A percentile compares a stretch with the other conserved stretches of the same genome.
Conservation (phyloP, 345 rosid genomes). For the Punica granatum region DNA sequence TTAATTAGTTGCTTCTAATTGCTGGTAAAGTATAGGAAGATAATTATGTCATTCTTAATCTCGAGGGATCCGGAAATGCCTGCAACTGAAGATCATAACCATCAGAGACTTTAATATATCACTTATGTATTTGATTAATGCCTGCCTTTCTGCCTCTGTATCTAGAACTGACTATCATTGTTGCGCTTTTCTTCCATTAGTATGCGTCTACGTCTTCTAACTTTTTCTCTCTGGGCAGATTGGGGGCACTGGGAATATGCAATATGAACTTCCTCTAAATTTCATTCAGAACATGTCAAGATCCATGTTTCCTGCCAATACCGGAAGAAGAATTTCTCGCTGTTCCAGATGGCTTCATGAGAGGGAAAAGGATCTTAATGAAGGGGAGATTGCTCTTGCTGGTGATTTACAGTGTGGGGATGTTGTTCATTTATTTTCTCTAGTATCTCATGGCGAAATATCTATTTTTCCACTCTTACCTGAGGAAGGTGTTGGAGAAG, state of each 20-base stretch:
- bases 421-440: constrained; percentile 59
- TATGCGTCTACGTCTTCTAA: background rate
- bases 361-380: constrained; percentile 48
- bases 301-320: constrained; percentile 67
- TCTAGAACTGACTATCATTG: background rate
- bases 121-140: background rate
- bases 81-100: background rate
- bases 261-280: constrained; percentile 69
- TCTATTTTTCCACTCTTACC: constrained; percentile 63
- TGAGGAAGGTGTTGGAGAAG: constrained; percentile 88
- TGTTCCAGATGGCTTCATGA: constrained; percentile 68
- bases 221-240: constrained; percentile 43
- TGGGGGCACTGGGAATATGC: constrained; percentile 76
- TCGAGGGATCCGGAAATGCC: background rate
- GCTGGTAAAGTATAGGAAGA: background rate
- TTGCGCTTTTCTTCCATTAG: background rate
- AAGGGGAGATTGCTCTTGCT: constrained; percentile 42
- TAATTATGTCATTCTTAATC: background rate
- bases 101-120: background rate
- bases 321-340: constrained; percentile 75
- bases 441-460: constrained; percentile 73
- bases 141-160: background rate
- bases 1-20: background rate
- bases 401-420: constrained; percentile 93
- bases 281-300: constrained; percentile 67